Conservation (phyloP, 371 early-diverging fungal species). For the Batkoa obscura region DNA sequence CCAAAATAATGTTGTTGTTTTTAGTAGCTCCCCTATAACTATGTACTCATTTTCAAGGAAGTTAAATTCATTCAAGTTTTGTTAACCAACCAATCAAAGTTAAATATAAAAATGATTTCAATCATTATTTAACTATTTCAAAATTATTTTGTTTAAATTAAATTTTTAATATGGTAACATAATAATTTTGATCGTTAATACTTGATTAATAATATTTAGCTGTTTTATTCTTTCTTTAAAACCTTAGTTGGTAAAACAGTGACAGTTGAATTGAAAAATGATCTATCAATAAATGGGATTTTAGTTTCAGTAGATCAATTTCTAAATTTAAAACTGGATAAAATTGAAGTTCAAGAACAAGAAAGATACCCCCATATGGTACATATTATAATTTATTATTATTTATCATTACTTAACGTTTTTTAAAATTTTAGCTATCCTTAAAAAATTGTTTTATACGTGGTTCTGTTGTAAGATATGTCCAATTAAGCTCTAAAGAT, state of each 20-base stretch:
- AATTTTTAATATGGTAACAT: too few relatives aligned
- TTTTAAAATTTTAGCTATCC: conserved; percentile 34
- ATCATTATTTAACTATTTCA: too few relatives aligned
- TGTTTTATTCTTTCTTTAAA: conserved; percentile 98
- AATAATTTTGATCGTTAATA: too few relatives aligned
- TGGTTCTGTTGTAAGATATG: conserved; percentile 94
- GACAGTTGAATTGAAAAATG: conserved; percentile 95
- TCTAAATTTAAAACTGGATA: conserved; percentile 91
- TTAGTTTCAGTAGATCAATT: conserved; percentile 96
- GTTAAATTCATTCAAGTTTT: too few relatives aligned
- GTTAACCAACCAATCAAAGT: too few relatives aligned
- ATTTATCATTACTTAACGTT: neutral
- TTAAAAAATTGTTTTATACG: conserved; percentile 96
- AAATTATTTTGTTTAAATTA: too few relatives aligned
- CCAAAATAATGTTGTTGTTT: too few relatives aligned
- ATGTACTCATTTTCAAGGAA: too few relatives aligned
- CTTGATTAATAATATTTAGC: too few relatives aligned
- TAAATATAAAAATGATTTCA: too few relatives aligned
- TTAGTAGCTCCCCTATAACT: too few relatives aligned
- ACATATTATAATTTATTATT: too few relatives aligned
- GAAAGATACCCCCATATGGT: conserved; percentile 93
- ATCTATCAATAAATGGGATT: conserved; percentile 77
- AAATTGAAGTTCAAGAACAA: conserved; percentile 72
- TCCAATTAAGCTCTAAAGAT: conserved; percentile 66
- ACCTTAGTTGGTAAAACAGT: conserved; percentile 91